Base-by-base conservation (phyloP, 2,329 filamentous ascomycete genomes). In the Aplosporella prunicola region DNA sequence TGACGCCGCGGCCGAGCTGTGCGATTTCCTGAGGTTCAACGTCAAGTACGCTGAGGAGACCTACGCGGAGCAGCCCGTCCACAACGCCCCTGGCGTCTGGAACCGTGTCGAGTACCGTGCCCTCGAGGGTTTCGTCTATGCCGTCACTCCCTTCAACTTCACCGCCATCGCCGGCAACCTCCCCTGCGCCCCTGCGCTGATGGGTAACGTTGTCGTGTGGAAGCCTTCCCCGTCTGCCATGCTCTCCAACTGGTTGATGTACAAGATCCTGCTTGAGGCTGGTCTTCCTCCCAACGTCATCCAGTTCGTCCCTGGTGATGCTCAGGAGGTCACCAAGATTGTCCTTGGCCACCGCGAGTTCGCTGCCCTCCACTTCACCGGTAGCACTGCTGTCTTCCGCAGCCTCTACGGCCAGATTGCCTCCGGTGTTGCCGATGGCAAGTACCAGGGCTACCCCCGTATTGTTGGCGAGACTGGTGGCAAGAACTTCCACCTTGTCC, bases 131-230 rank as follows among this genome's bases (percentile, higher is more conserved):
- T 95, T 96, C 60, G 86, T 96, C 44, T 95, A 95, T 58, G 89
- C 88, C 23, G 78, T 95, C 51, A 85, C 80, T 42, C 88, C 88
- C 28, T 96, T 95, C 74, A 96, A 96, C 69, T 96, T 96, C 66
- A 95, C 88, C 15, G 88, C 88, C 45, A 93, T 96, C 50, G 87
- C 79, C 9, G 89, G 81, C 40, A 95, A 94, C 64, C 70, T 96
- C 27, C 76, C 82, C 11, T 81, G 77, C 32, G 80, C 84, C 1
- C 87, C 89, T 10, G 87, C 86, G 1, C 67, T 95, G 39, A 79
- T 95, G 69, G 88, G 88, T 41, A 96, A 96, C 60, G 89, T 95
- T 2, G 86, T 94, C 4, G 66, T 96, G 31, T 96, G 88, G 88
- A 96, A 96, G 71, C 88, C 88, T n/a, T 91, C 84, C 10, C 85